Evolutionary conservation across 352 stramenopile species (phyloP).

Genomic region (Phytophthora pini): DNA sequence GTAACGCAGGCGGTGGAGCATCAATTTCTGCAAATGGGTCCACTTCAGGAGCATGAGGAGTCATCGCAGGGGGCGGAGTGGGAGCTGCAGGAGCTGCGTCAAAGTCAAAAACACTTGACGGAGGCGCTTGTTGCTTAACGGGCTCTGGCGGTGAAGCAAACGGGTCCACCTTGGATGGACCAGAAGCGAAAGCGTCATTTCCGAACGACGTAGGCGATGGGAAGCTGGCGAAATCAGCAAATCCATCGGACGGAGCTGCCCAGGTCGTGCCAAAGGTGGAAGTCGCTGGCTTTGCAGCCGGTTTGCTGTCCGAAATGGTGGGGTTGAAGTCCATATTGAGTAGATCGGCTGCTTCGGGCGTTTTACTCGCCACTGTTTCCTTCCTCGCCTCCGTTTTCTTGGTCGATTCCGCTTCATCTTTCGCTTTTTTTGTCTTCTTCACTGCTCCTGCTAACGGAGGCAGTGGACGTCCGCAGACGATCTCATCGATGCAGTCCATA

Average conservation of each 20-base stretch:
- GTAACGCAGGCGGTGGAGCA: slow-evolving; percentile 32
- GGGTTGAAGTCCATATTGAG: slow-evolving; percentile 77
- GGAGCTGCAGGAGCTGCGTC: slow-evolving; percentile 13
- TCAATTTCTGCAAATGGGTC: slow-evolving; percentile 65
- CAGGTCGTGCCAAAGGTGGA: slow-evolving; percentile 28
- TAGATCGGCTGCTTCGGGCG: slow-evolving; percentile 49
- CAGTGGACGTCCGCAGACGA: slow-evolving; percentile 54
- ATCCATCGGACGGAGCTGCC: slow-evolving; percentile 37
- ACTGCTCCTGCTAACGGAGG: slow-evolving; percentile 38
- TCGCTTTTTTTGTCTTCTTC: slow-evolving; percentile 35
- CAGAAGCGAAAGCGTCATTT: slow-evolving; percentile 21
- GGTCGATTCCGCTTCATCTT: slow-evolving; percentile 11
- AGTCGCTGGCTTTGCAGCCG: slow-evolving; percentile 16
- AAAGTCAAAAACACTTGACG: slow-evolving; percentile 47
- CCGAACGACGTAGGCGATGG: slow-evolving; percentile 42
- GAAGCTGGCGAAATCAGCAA: slow-evolving; percentile 76
- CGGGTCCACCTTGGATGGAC: slow-evolving; percentile 23
- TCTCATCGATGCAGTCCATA: slow-evolving; percentile 88
- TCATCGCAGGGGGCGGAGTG: slow-evolving; percentile 17
- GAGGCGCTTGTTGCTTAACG: slow-evolving; percentile 43
- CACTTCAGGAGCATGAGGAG: slow-evolving; percentile 26
- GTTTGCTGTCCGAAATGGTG: slow-evolving; percentile 49
- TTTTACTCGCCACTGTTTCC: slow-evolving; percentile 51
- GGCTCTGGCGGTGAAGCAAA: slow-evolving; percentile 62
- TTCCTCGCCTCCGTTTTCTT: slow-evolving; percentile 72